Conservation (phyloP, 768 basidiomycete species). For the Tulasnella sp. region DNA sequence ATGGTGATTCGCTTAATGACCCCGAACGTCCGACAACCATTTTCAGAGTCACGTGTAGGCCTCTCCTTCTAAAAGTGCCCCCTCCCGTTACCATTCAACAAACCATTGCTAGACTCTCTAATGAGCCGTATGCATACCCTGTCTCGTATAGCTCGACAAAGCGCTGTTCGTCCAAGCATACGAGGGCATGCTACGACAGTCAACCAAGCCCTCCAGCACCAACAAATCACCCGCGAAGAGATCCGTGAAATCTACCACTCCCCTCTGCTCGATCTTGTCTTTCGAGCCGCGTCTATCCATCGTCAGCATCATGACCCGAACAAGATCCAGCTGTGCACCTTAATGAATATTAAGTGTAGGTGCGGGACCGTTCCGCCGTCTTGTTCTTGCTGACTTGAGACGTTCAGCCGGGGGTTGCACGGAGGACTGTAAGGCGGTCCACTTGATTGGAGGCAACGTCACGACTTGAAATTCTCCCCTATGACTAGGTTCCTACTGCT, state of each 20-base stretch:
- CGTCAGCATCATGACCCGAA: slow-evolving; percentile 79
- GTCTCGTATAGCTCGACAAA: neutral
- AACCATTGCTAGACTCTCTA: neutral
- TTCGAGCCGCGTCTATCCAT: slow-evolving; percentile 78
- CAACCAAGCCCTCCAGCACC: neutral
- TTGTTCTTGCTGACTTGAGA: neutral
- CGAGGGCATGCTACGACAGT: neutral
- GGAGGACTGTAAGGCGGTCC: slow-evolving; percentile 75
- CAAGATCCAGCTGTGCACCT: slow-evolving; percentile 92
- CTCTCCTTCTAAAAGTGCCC: neutral
- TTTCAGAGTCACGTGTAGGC: neutral
- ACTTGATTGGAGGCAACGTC: slow-evolving; percentile 10
- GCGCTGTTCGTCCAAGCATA: neutral
- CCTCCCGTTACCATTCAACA: neutral
- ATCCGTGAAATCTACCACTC: slow-evolving; percentile 81
- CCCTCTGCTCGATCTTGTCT: slow-evolving; percentile 85
- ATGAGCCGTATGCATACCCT: neutral
- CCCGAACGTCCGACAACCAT: slow-evolving; percentile 4
- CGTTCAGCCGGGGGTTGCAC: slow-evolving; percentile 82
- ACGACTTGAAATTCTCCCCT: slow-evolving; percentile 17
- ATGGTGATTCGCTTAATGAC: neutral
- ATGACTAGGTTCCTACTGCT: slow-evolving; percentile 84
- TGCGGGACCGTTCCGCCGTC: slow-evolving; percentile 28
- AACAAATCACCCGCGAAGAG: slow-evolving; percentile 51
- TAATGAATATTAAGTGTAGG: slow-evolving; percentile 98